Base-by-base conservation (phyloP, 345 rosid genomes). In the Eucalyptus urophylla region DNA sequence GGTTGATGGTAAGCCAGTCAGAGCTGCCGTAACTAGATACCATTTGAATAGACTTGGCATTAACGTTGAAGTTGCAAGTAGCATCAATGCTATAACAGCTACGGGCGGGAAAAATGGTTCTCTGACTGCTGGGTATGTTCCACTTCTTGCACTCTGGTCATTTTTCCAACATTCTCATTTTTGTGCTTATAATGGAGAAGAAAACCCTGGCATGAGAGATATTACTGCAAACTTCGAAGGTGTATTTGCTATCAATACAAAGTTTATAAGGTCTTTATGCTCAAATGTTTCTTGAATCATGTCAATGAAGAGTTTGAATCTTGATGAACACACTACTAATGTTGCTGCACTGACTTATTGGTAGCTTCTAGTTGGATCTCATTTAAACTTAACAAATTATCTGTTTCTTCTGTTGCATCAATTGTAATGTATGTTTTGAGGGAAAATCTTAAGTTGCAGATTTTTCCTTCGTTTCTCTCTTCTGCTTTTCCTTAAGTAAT, bases 31-130 rank as follows among this genome's bases (percentile, higher is more conserved):
- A 49, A 97, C 98, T 86, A 93, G 85, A 91, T 98, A 98, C 91
- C 99, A 98, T 92, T 91, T 98, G 93, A 96, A 95, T 91, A 94
- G 99, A 90, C 98, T 98, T 33, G 99, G 99, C 69, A 95, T 98
- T 88, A 53, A 88, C 29, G 97, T 94, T 19, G 97, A 98, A 86
- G 91, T 98, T 40, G 93, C 92, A n/a, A 92, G 92, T 49, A 93
- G 91, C 90, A 91, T 95, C 91, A 92, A 91, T 87, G 94, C 92
- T 4, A 92, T 91, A 50, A 93, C 91, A 85, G 86, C 93, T 86
- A 33, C 76, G 29, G 91, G 89, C 65, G 93, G 92, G 72, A 93
- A 90, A 91, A 95, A 95, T 86, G 94, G 96, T 91, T 94, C 94
- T 45, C 47, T 90, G 27, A 89, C 93, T 44, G 88, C 92, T 24